A percentile compares a stretch with the other conserved stretches of the same genome.
phyloP scores from a whole-genome alignment of 2,329 filamentous ascomycete species.

The Scedosporium aurantiacum region DNA sequence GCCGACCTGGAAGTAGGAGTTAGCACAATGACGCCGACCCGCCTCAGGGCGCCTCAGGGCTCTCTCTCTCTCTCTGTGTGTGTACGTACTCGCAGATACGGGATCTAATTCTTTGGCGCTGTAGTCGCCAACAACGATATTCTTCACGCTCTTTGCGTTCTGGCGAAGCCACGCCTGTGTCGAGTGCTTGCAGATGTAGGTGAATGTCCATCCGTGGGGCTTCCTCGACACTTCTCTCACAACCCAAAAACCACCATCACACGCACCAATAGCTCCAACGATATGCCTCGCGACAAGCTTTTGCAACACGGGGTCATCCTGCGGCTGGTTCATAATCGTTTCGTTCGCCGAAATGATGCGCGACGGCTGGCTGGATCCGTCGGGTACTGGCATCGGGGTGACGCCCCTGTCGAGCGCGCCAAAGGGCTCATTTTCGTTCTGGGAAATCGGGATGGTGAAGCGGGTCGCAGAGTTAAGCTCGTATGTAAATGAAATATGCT shows the following conservation, averaged over 20 bases:
- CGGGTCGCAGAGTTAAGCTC: constrained; percentile 33
- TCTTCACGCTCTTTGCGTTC: constrained; percentile 28
- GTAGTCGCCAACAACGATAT: constrained; percentile 35
- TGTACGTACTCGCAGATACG: constrained; percentile 28
- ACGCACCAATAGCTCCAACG: constrained; percentile 26
- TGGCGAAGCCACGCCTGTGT: constrained; percentile 38
- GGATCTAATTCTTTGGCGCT: constrained; percentile 36
- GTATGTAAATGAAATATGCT: constrained; percentile 35
- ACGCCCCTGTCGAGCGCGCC: constrained; percentile 17
- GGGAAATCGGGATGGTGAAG: constrained; percentile 28
- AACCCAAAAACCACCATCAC: constrained; percentile 39
- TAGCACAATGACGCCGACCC: no score
- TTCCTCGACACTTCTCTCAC: constrained; percentile 31
- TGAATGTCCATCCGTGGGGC: constrained; percentile 41
- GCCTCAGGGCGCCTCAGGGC: no score
- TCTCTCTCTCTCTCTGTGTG: background rate
- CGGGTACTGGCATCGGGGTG: constrained; percentile 6
- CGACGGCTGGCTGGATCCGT: constrained; percentile 15
- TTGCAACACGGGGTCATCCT: constrained; percentile 36
- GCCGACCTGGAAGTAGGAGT: constrained; percentile 29
- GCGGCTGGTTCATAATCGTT: constrained; percentile 35
- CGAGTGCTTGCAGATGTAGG: constrained; percentile 43
- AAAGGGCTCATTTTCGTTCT: constrained; percentile 23
- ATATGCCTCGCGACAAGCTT: constrained; percentile 38
- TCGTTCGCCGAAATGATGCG: constrained; percentile 33